phyloP scores from a whole-genome alignment of 768 basidiomycete species.

The Boletales sp. region DNA sequence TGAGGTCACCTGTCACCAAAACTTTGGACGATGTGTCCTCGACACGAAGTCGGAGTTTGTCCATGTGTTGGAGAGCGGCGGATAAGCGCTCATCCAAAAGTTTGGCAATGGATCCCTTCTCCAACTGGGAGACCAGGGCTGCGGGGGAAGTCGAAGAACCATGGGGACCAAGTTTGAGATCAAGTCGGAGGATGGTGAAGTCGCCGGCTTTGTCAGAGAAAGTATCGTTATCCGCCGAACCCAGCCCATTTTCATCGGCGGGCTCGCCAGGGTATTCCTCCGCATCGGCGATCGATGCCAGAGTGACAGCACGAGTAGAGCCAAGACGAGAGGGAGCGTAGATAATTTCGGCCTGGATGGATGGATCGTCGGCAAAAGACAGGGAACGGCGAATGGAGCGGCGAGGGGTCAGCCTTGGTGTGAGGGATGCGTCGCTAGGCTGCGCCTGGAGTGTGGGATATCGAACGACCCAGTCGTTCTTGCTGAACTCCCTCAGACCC shows the following conservation, averaged over 20 bases:
- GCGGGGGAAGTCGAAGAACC: constrained; percentile 59
- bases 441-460: constrained; percentile 75
- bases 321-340: constrained; percentile 47
- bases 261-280: constrained; percentile 29
- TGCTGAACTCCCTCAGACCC: constrained; percentile 78
- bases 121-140: constrained; percentile 84
- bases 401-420: constrained; percentile 27
- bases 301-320: constrained; percentile 56
- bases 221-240: constrained; percentile 32
- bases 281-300: constrained; percentile 48
- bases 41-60: constrained; percentile 81
- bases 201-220: constrained; percentile 47
- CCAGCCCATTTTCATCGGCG: constrained; percentile 18
- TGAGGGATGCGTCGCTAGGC: constrained; percentile 23
- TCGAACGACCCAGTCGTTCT: constrained; percentile 80
- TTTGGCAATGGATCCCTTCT: constrained; percentile 89
- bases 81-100: constrained; percentile 84
- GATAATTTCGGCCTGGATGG: constrained; percentile 61
- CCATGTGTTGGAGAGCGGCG: constrained; percentile 71
- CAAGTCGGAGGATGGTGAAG: constrained; percentile 87
- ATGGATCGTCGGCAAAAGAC: constrained; percentile 83
- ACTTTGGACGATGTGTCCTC: constrained; percentile 93
- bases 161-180: constrained; percentile 84
- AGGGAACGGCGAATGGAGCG: constrained; percentile 62
- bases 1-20: constrained; percentile 96